phyloP scores from a whole-genome alignment of 2,329 filamentous ascomycete species.

The Trichophyton simii region DNA sequence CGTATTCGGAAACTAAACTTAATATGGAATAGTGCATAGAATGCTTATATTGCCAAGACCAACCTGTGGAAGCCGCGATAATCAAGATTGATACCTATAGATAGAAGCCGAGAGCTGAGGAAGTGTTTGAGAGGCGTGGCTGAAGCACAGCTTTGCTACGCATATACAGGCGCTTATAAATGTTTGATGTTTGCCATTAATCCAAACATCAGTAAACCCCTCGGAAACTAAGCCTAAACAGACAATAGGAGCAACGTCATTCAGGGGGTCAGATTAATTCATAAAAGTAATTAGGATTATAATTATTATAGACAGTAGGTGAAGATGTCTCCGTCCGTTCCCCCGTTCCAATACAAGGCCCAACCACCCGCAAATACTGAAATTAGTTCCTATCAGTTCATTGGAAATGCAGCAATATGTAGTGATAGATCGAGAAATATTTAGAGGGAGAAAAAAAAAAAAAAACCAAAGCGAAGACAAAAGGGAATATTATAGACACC shows the following conservation, averaged over 20 bases:
- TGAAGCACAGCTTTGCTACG: background rate
- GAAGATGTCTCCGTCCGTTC: background rate
- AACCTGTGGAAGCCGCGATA: background rate
- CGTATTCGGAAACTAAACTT: conserved; percentile 12
- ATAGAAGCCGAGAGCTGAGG: background rate
- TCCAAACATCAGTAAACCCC: background rate
- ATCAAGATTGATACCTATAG: background rate
- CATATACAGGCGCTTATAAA: background rate
- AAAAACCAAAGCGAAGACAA: background rate
- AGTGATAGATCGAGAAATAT: background rate
- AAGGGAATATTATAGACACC: background rate
- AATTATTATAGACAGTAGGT: background rate
- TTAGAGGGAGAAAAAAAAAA: background rate
- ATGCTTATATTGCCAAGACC: background rate
- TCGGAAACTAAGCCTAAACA: background rate
- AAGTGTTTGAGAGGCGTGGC: background rate
- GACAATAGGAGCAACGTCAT: background rate
- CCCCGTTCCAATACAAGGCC: background rate
- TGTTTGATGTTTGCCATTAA: background rate
- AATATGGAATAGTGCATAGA: background rate
- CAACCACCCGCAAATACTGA: background rate
- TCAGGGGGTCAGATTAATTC: background rate
- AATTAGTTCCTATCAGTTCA: conserved; percentile 4
- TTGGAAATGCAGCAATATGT: background rate
- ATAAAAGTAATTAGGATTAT: background rate